phyloP scores from a whole-genome alignment of 345 rosid genomes.

The Rhizophora mangle region DNA sequence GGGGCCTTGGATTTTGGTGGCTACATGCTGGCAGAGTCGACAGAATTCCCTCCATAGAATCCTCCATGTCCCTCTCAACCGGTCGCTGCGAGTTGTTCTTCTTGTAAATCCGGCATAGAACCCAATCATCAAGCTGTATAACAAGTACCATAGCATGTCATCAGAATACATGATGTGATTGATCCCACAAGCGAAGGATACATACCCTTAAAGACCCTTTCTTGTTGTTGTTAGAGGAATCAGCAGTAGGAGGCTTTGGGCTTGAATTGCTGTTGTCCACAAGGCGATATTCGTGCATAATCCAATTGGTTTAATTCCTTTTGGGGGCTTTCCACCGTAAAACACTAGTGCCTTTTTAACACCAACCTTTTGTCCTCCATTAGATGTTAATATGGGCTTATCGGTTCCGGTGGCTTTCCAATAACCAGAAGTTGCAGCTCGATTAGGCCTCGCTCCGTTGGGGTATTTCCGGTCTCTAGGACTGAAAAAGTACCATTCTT shows the following conservation, averaged over 20 bases:
- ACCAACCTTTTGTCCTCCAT: constrained; percentile 68
- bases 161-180: background rate
- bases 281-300: constrained; percentile 95
- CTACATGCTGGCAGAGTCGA: constrained; percentile 13
- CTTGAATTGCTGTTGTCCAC: constrained; percentile 29
- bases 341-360: constrained; percentile 92
- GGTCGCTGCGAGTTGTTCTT: constrained; percentile 56
- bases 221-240: constrained; percentile 38
- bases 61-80: constrained; percentile 41
- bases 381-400: constrained; percentile 71
- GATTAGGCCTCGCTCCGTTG: constrained; percentile 91
- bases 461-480: constrained; percentile 96
- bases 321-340: constrained; percentile 94
- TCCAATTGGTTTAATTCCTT: constrained; percentile 96
- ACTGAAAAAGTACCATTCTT: constrained; percentile 96
- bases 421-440: constrained; percentile 96
- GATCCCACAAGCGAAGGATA: background rate
- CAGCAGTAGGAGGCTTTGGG: constrained; percentile 36
- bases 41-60: constrained; percentile 46
- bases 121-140: constrained; percentile 69
- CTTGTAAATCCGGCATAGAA: constrained; percentile 70
- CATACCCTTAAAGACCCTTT: constrained; percentile 60
- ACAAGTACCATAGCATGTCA: background rate
- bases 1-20: constrained; percentile 13
- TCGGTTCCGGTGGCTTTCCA: constrained; percentile 99